A percentile compares a stretch with the other conserved stretches of the same genome.
These are phyloP conservation scores for Monosporozyma yasuniensis DNA, from an alignment of 805 yeast genomes.

Conservation along the genomic window DNA sequence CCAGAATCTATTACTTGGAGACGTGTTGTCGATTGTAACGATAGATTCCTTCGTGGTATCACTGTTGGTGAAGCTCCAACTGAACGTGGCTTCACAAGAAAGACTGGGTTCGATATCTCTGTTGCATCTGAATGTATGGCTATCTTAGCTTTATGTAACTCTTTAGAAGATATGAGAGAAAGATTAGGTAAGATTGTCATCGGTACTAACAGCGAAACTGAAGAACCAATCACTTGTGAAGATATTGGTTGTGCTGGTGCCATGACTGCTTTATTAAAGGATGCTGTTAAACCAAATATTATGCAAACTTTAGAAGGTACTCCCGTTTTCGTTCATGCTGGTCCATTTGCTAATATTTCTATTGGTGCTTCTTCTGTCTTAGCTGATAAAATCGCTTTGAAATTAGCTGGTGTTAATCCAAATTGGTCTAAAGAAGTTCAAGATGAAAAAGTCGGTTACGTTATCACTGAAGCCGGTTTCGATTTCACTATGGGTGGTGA, in stretches of 20 bases:
- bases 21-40: constrained; percentile 92
- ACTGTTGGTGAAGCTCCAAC: constrained; percentile 90
- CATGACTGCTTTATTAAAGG: constrained; percentile 88
- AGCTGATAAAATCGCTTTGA: constrained; percentile 88
- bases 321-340: constrained; percentile 95
- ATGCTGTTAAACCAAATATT: constrained; percentile 90
- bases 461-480: constrained; percentile 96
- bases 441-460: constrained; percentile 50
- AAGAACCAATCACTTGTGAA: constrained; percentile 74
- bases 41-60: constrained; percentile 79
- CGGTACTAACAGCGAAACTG: constrained; percentile 59
- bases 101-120: constrained; percentile 92
- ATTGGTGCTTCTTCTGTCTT: constrained; percentile 93
- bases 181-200: constrained; percentile 86
- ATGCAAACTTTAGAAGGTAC: constrained; percentile 98
- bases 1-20: constrained; percentile 85
- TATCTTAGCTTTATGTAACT: constrained; percentile 73
- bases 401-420: constrained; percentile 56
- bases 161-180: constrained; percentile 73
- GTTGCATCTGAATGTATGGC: constrained; percentile 98
- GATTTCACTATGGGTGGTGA: constrained; percentile 99
- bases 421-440: constrained; percentile 22
- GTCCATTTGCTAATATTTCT: constrained; percentile 95
- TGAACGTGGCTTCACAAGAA: constrained; percentile 79
- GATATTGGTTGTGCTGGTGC: constrained; percentile 97